Evolutionary conservation across 768 basidiomycete genomes (phyloP).

Genomic region (Dentipellis sp.): DNA sequence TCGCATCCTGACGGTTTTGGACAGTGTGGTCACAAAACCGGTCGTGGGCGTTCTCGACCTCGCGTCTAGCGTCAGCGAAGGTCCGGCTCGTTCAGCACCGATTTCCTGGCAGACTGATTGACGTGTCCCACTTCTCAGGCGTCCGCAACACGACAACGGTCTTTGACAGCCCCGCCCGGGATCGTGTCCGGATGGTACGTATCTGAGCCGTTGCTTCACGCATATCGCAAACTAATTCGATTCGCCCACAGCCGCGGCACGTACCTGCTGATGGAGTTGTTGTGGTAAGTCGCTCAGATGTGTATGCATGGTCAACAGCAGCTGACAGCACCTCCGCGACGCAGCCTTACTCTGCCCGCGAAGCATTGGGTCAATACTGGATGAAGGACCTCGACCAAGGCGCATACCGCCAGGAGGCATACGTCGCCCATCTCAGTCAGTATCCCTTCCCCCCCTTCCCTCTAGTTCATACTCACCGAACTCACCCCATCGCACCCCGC

Average conservation of each 20-base stretch:
- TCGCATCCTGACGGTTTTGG: not conserved
- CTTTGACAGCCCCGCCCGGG: conserved; percentile 86
- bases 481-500: conserved; percentile 3
- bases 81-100: conserved; percentile 23
- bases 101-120: not conserved
- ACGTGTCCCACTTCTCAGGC: conserved; percentile 39
- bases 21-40: conserved; percentile 88
- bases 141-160: conserved; percentile 98
- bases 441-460: not conserved
- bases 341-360: conserved; percentile 83
- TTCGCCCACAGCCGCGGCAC: conserved; percentile 57
- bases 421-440: conserved; percentile 89
- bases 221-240: conserved; percentile 5
- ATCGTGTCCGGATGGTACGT: conserved; percentile 73
- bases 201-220: not conserved
- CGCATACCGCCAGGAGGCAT: conserved; percentile 70
- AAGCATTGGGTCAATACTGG: conserved; percentile 94
- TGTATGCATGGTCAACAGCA: not conserved
- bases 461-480: not conserved
- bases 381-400: conserved; percentile 92
- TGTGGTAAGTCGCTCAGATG: conserved; percentile 41
- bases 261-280: conserved; percentile 83
- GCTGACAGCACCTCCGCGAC: not conserved
- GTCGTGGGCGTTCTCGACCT: conserved; percentile 95
- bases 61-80: conserved; percentile 90